Percentiles rank a stretch among this genome's conserved stretches.
phyloP scores from a whole-genome alignment of 2,329 filamentous ascomycete species.

The Aureobasidium leucospermi region DNA sequence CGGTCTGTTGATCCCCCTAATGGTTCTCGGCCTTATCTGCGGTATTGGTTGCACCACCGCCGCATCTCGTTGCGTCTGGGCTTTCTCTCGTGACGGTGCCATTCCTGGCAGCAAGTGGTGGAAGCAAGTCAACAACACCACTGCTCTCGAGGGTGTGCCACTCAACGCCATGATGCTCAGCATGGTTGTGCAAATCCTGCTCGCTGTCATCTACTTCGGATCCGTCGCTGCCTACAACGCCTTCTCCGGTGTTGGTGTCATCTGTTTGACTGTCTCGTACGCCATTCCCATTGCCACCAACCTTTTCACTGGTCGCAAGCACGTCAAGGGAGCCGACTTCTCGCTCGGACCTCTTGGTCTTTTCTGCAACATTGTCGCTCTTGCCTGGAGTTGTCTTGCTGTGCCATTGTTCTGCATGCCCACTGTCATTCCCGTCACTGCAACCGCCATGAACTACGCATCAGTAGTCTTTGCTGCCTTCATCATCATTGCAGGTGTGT shows the following conservation, averaged over 20 bases:
- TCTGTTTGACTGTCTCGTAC: constrained; percentile 62
- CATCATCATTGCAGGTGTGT: constrained; percentile 51
- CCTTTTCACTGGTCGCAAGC: constrained; percentile 52
- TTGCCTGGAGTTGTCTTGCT: constrained; percentile 60
- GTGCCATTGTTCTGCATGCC: constrained; percentile 71
- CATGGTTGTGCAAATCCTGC: constrained; percentile 56
- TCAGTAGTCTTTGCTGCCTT: constrained; percentile 67
- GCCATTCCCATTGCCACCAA: constrained; percentile 60
- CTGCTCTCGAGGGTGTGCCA: constrained; percentile 51
- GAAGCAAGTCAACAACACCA: constrained; percentile 56
- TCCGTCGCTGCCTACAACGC: constrained; percentile 64
- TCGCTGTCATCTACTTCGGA: constrained; percentile 63
- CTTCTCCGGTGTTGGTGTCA: constrained; percentile 58
- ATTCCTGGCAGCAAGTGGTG: constrained; percentile 56
- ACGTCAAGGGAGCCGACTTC: constrained; percentile 52
- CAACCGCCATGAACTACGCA: constrained; percentile 62
- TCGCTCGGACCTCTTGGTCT: constrained; percentile 55
- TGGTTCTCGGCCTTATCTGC: constrained; percentile 60
- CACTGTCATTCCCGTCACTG: constrained; percentile 52
- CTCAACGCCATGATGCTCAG: constrained; percentile 67
- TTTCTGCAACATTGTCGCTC: constrained; percentile 56
- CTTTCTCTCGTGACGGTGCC: constrained; percentile 63
- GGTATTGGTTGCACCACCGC: constrained; percentile 64
- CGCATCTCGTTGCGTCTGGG: constrained; percentile 60
- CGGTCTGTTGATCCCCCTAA: constrained; percentile 55